Evolutionary conservation across 768 basidiomycete species (phyloP), one percentile per base, ranked within the genome.

Genomic region (Infundibulicybe gibba): DNA sequence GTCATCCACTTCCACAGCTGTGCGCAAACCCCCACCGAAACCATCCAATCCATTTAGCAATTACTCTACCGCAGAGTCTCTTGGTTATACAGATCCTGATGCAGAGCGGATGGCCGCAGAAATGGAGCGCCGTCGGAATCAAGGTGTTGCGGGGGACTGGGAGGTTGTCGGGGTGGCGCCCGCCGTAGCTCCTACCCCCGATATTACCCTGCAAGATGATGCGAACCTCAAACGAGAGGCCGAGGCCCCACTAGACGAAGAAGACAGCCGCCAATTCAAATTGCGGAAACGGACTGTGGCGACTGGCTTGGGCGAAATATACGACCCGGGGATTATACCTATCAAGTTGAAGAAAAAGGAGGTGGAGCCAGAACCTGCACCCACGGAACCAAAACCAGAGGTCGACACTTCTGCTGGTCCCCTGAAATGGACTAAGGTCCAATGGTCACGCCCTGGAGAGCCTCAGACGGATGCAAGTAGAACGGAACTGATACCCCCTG

Each of bases 61-160:
- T 62, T 99, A 98, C 64, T 83, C 90, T 10, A 93, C 92, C 0
- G 86, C 95, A 0, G 85, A 79, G 41, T 88, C 85, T 1, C 75
- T 98, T 1, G 94, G 94, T 1, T 85, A 80, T 56, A 70, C 57
- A 9, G 94, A 95, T 57, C 86, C 85, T 1, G 89, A 91, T 50
- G 82, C 72, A 6, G 88, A 87, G 48, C 69, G 77, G 44, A 57
- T 76, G 21, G 70, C 72, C n/a, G 80, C 77, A 0, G 85, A 86
- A 57, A 70, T 75, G 2, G 79, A 83, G 45, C 69, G 77, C 38
- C 74, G 79, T 17, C 75, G 72, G 41, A 77, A 69, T 12, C 80
- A 89, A 57, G 92, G 90, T 11, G 67, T 83, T 3, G 85, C 77
- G 0, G 90, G 93, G 10, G 77, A 83, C 40, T 95, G 92, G 92